Base-by-base conservation (phyloP, 2,329 filamentous ascomycete species). In the Zymoseptoria ardabiliae region DNA sequence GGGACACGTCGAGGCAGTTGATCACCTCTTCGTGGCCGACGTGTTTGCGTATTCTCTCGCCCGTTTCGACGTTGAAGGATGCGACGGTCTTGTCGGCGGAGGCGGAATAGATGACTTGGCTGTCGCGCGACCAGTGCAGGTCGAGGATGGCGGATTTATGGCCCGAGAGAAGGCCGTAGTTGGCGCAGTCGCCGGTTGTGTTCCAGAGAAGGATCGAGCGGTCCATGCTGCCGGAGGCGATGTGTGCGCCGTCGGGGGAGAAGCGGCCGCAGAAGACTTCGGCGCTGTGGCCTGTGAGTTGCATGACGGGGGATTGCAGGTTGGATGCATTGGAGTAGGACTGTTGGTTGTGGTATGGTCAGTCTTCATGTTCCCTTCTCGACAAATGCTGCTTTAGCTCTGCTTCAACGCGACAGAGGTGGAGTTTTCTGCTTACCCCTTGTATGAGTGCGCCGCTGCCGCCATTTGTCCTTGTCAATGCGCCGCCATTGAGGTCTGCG, bases 141-240 rank as follows among this genome's bases (percentile, higher is more conserved):
- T 97, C 94, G 23, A 97, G 80, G 54, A 99, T 80, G 1, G 94
- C 94, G 66, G 91, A 91, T 72, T 90, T 91, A 78, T 99, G 94
- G 35, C 94, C 94, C 8, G 81, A 91, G 56, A 99, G 80, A 25
- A 90, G 78, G 61, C 93, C 92, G 70, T 97, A 97, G 77, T 99
- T 99, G 71, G 96, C 90, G 77, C 93, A 97, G 68, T 91, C 84
- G 69, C 91, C 93, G 62, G 93, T 91, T 1, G 92, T 95, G 69
- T 89, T 85, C 94, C 94, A 99, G 28, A 99, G 82, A 76, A 97
- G 90, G 68, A 99, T 94, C 60, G 86, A 90, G 68, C 92, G 84
- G 72, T 99, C 94, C 90, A 97, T 96, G 11, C 91, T 94, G 8
- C 91, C 93, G 1, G 94, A 97, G 50, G 94, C 94, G 68, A 97